Evolutionary conservation across 441 rosid genomes (phyloP).

Genomic region (Euphorbia celastroides): DNA sequence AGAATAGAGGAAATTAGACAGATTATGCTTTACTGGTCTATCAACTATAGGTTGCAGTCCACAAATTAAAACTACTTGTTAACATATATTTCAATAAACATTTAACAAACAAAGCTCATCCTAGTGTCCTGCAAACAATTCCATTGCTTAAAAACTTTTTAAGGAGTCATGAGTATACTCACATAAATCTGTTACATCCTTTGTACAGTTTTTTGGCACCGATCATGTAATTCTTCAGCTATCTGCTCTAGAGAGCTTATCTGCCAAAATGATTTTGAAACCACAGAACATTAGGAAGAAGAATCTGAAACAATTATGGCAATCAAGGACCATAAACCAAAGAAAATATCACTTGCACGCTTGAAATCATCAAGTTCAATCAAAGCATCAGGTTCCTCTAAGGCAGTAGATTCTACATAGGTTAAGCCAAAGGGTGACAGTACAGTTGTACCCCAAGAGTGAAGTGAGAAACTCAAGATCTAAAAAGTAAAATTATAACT

Average conservation of each 20-base stretch:
- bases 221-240: conserved; percentile 66
- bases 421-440: too few species aligned
- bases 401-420: too few species aligned
- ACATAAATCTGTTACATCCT: conserved; percentile 61
- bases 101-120: neutral
- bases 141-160: neutral
- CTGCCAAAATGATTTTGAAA: conserved; percentile 30
- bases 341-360: too few species aligned
- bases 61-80: neutral
- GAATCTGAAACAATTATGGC: neutral
- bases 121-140: neutral
- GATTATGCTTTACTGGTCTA: neutral
- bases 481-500: too few species aligned
- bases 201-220: conserved; percentile 64
- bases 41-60: neutral
- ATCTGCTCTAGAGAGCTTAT: conserved; percentile 49
- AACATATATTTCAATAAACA: neutral
- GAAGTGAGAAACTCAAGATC: too few species aligned
- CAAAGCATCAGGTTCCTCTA: too few species aligned
- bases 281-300: neutral
- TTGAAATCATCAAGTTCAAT: too few species aligned
- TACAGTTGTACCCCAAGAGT: too few species aligned
- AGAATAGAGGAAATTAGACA: neutral
- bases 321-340: too few species aligned
- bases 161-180: conserved; percentile 15